These are phyloP conservation scores for Penicillium crustosum DNA, from an alignment of 2,329 filamentous ascomycete species.

Conservation along the genomic window DNA sequence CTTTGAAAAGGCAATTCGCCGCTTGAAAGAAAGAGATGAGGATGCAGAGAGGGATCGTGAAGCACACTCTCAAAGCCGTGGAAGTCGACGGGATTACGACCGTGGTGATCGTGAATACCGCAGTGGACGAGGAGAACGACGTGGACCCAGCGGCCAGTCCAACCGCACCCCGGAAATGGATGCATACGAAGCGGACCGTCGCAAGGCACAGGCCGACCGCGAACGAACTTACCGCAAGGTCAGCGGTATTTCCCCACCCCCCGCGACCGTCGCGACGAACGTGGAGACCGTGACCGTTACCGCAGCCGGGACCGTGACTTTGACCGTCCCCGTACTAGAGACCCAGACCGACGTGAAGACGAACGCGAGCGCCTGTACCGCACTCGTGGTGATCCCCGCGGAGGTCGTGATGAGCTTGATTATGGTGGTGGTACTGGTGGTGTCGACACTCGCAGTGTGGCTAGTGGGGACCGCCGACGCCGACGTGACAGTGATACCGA, in stretches of 20 bases:
- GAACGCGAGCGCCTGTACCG: constrained; percentile 87
- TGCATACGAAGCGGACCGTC: constrained; percentile 90
- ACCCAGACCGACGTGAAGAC: constrained; percentile 64
- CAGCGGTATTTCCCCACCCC: constrained; percentile 58
- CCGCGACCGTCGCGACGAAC: constrained; percentile 41
- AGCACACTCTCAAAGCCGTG: constrained; percentile 47
- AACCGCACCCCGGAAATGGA: constrained; percentile 91
- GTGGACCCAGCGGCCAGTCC: constrained; percentile 53
- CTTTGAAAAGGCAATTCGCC: constrained; percentile 88
- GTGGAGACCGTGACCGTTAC: constrained; percentile 37
- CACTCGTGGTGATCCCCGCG: constrained; percentile 74
- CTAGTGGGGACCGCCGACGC: constrained; percentile 68
- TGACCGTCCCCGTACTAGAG: constrained; percentile 40
- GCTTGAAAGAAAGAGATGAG: constrained; percentile 87
- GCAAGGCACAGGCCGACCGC: constrained; percentile 88
- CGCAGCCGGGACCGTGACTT: constrained; percentile 44
- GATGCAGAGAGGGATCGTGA: constrained; percentile 66
- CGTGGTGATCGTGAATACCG: constrained; percentile 61
- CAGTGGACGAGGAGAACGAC: constrained; percentile 42
- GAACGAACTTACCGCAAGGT: constrained; percentile 90
- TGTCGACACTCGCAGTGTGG: constrained; percentile 52
- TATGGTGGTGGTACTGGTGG: constrained; percentile 73
- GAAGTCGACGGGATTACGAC: constrained; percentile 52
- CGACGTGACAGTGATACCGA: constrained; percentile 76
- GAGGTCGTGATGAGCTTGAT: constrained; percentile 82